phyloP scores from a whole-genome alignment of 345 rosid species.

The Garcia nutans region DNA sequence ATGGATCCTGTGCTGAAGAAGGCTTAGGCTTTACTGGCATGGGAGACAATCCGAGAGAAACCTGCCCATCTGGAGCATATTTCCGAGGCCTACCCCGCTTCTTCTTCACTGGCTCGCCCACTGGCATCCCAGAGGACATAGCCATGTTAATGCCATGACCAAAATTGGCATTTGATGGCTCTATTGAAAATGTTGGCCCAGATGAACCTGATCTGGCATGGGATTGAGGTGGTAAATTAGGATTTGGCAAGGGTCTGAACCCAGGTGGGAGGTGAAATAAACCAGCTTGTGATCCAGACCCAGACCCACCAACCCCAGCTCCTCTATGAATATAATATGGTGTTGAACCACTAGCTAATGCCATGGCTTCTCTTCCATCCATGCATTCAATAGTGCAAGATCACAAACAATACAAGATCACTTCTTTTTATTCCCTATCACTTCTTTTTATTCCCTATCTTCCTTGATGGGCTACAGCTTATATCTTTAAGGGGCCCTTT shows the following conservation, averaged over 20 bases:
- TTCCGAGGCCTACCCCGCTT: conserved; percentile 98
- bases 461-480: conserved; percentile 1
- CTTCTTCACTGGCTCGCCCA: conserved; percentile 69
- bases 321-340: conserved; percentile 84
- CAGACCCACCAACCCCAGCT: conserved; percentile 48
- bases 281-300: conserved; percentile 51
- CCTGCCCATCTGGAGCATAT: conserved; percentile 83
- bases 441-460: neutral
- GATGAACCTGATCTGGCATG: conserved; percentile 35
- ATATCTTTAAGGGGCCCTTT: neutral
- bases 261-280: conserved; percentile 55
- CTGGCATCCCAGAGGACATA: conserved; percentile 43
- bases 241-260: conserved; percentile 53
- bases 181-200: conserved; percentile 51
- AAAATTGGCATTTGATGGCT: conserved; percentile 52
- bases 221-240: conserved; percentile 48
- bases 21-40: conserved; percentile 55
- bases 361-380: conserved; percentile 97
- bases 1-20: conserved; percentile 53
- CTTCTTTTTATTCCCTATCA: neutral
- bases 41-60: conserved; percentile 78
- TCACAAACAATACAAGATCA: conserved; percentile 17
- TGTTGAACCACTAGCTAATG: conserved; percentile 73
- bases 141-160: conserved; percentile 58
- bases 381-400: conserved; percentile 53